Percentiles rank a stretch among this genome's conserved stretches.
phyloP scores from a whole-genome alignment of 176 grass and related monocot genomes.

The Oryza officinalis region DNA sequence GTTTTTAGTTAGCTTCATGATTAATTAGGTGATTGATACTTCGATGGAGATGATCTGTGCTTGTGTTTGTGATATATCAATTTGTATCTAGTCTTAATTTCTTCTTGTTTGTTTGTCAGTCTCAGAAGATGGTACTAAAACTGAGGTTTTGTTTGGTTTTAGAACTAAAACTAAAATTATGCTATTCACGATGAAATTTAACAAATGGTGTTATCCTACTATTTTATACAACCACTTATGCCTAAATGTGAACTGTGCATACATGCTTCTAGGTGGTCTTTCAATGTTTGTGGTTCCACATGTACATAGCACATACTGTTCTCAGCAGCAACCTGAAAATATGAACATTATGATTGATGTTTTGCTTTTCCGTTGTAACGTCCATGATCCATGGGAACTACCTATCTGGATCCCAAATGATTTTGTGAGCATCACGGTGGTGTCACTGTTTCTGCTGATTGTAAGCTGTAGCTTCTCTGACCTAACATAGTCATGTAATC shows the following conservation, averaged over 20 bases:
- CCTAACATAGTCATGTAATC: slow-evolving; percentile 20
- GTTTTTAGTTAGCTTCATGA: neutral
- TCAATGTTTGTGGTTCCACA: neutral
- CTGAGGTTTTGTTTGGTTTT: neutral
- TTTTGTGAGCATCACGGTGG: neutral
- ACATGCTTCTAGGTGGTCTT: neutral
- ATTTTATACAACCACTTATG: neutral
- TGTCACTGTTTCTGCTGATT: neutral
- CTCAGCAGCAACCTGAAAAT: neutral
- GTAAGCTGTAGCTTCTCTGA: neutral
- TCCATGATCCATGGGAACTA: neutral
- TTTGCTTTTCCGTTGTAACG: neutral
- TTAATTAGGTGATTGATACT: neutral
- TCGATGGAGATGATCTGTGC: neutral
- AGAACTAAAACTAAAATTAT: neutral
- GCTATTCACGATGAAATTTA: neutral
- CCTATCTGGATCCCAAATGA: neutral
- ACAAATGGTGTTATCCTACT: neutral
- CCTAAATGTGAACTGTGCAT: neutral
- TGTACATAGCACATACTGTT: neutral
- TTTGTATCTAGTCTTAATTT: neutral
- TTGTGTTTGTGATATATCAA: neutral
- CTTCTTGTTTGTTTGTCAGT: neutral
- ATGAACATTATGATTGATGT: neutral
- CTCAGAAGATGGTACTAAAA: neutral